Evolutionary conservation across 164 flowering plant genomes (phyloP).

Genomic region (Macadamia tetraphylla): DNA sequence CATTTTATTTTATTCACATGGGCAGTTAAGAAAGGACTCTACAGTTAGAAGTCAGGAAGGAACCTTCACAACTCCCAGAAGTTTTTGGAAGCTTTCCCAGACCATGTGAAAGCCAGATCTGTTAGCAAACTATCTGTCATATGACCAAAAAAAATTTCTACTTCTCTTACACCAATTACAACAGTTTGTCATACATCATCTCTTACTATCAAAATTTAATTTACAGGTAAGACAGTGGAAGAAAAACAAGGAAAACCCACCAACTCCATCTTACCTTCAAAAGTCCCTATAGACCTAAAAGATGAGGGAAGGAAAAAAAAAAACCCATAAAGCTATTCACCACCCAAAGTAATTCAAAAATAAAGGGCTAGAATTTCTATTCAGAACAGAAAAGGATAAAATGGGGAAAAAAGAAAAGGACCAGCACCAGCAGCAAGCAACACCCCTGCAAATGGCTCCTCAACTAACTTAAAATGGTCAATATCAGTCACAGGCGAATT

Average conservation of each 20-base stretch:
- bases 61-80: too few relatives aligned
- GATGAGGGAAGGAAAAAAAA: conserved; percentile 3
- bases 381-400: neutral
- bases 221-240: conserved; percentile 45
- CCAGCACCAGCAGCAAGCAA: conserved; percentile 15
- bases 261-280: conserved; percentile 38
- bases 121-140: too few relatives aligned
- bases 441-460: conserved; percentile 36
- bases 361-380: neutral
- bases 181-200: too few relatives aligned
- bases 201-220: conserved; percentile 41
- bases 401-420: neutral
- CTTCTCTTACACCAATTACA: too few relatives aligned
- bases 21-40: too few relatives aligned
- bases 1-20: too few relatives aligned
- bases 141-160: too few relatives aligned
- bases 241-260: conserved; percentile 23
- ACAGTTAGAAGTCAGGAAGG: too few relatives aligned
- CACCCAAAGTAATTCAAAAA: conserved; percentile 6
- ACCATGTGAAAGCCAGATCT: too few relatives aligned
- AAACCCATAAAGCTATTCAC: conserved; percentile 9
- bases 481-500: conserved; percentile 33
- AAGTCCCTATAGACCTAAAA: conserved; percentile 19
- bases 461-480: conserved; percentile 26
- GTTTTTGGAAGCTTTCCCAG: too few relatives aligned